Conservation (phyloP, 2,329 filamentous ascomycete species). For the Cladosporium oxysporum region DNA sequence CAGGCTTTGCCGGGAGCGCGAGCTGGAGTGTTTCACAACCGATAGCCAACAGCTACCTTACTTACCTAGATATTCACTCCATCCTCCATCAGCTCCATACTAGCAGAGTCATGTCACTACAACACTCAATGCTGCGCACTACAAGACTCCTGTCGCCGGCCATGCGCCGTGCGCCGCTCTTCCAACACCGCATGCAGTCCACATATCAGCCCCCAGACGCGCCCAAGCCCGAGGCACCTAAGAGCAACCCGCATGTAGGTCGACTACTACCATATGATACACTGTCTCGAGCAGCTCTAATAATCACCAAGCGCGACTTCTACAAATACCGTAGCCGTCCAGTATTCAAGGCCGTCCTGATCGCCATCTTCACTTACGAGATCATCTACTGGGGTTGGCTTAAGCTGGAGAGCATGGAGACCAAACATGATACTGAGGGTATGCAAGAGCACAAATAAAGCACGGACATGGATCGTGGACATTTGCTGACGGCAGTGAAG, state of each 20-base stretch:
- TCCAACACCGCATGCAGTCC: slow-evolving; percentile 16
- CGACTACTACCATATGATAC: background rate
- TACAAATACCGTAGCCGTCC: slow-evolving; percentile 75
- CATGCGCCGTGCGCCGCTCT: slow-evolving; percentile 11
- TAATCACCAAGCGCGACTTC: slow-evolving; percentile 49
- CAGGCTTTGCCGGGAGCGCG: background rate
- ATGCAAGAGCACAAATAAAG: slow-evolving; percentile 8
- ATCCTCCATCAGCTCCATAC: background rate
- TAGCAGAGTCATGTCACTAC: too few species aligned
- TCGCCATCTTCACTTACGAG: slow-evolving; percentile 78
- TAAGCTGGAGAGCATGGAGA: slow-evolving; percentile 72
- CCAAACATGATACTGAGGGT: slow-evolving; percentile 57
- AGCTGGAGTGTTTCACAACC: background rate
- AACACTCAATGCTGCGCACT: slow-evolving; percentile 7
- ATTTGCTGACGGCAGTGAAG: slow-evolving; percentile 7
- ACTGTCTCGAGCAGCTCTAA: background rate
- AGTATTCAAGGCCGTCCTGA: slow-evolving; percentile 70
- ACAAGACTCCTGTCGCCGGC: slow-evolving; percentile 7
- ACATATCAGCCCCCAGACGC: slow-evolving; percentile 12
- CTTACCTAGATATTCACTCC: background rate
- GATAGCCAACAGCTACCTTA: background rate
- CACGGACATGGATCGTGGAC: background rate
- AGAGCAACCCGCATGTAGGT: slow-evolving; percentile 21
- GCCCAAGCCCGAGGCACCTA: slow-evolving; percentile 8
- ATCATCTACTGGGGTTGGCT: slow-evolving; percentile 73